These are phyloP conservation scores for Aspergillus bertholletiae DNA, from an alignment of 495 filamentous ascomycete species.

Conservation along the genomic window DNA sequence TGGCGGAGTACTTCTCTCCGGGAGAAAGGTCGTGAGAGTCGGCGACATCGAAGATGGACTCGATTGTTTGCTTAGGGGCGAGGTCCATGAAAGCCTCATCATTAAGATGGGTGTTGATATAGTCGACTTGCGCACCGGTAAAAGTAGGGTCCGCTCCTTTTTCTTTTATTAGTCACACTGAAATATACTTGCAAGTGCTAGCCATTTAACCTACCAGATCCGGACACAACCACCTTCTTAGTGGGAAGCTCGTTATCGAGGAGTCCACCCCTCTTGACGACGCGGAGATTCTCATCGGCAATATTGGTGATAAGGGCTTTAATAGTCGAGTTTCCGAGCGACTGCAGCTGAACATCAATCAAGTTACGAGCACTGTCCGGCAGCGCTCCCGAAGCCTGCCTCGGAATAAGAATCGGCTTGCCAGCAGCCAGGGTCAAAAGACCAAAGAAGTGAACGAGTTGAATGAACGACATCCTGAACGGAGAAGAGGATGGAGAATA, in stretches of 20 bases:
- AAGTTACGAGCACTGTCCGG: conserved; percentile 8
- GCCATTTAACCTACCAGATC: conserved; percentile 9
- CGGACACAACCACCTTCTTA: conserved; percentile 12
- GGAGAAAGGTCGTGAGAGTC: conserved; percentile 12
- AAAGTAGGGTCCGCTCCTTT: conserved; percentile 8
- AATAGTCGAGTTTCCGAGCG: conserved; percentile 15
- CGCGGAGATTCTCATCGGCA: conserved; percentile 5
- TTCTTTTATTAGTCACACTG: background rate
- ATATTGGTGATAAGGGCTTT: conserved; percentile 13
- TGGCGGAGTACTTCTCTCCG: conserved; percentile 4
- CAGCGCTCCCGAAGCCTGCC: conserved; percentile 11
- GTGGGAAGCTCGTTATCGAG: conserved; percentile 13
- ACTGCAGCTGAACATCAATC: conserved; percentile 10
- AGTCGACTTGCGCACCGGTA: conserved; percentile 11
- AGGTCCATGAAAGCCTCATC: conserved; percentile 13
- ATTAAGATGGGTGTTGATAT: conserved; percentile 10
- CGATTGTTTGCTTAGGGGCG: conserved; percentile 13
- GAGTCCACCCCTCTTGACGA: conserved; percentile 14
- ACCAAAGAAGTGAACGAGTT: conserved; percentile 12
- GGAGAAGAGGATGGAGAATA: background rate
- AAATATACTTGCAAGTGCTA: too few relatives aligned
- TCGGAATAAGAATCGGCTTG: conserved; percentile 17
- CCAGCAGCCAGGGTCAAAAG: conserved; percentile 20
- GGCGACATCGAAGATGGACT: conserved; percentile 13
- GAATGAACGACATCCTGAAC: conserved; percentile 15